A percentile compares a stretch with the other conserved stretches of the same genome.
phyloP scores from a whole-genome alignment of 768 basidiomycete species.

The Leccinum longicurvipes region DNA sequence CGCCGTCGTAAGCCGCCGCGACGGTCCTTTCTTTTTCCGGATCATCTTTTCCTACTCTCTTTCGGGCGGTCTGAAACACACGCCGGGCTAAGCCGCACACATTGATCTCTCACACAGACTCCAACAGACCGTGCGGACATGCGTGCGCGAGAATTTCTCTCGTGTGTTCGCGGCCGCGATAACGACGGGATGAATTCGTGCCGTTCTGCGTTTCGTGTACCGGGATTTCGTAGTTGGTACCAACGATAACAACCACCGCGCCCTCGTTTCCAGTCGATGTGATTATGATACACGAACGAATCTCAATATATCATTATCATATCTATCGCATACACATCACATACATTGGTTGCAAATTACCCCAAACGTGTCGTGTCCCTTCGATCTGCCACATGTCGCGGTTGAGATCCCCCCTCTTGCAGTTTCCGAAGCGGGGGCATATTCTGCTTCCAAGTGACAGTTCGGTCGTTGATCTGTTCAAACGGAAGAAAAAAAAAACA shows the following conservation, averaged over 20 bases:
- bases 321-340: not conserved
- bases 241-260: not conserved
- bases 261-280: constrained; percentile 11
- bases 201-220: not conserved
- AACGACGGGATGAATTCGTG: constrained; percentile 2
- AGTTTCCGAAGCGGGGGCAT: not conserved
- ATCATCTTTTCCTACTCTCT: not conserved
- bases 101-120: constrained; percentile 15
- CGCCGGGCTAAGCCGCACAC: not conserved
- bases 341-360: not conserved
- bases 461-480: not conserved
- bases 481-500: not conserved
- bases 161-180: constrained; percentile 4
- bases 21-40: not conserved
- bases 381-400: not conserved
- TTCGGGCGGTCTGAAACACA: not conserved
- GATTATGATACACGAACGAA: not conserved
- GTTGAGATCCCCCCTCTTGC: not conserved
- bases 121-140: not conserved
- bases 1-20: not conserved
- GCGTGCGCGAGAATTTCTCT: not conserved
- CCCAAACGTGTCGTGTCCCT: not conserved
- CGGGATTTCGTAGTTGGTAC: not conserved
- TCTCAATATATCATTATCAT: no score
- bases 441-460: not conserved